Evolutionary conservation across 1,284 basidiomycete genomes (phyloP).

Genomic region (Singerocomus inundabilis): DNA sequence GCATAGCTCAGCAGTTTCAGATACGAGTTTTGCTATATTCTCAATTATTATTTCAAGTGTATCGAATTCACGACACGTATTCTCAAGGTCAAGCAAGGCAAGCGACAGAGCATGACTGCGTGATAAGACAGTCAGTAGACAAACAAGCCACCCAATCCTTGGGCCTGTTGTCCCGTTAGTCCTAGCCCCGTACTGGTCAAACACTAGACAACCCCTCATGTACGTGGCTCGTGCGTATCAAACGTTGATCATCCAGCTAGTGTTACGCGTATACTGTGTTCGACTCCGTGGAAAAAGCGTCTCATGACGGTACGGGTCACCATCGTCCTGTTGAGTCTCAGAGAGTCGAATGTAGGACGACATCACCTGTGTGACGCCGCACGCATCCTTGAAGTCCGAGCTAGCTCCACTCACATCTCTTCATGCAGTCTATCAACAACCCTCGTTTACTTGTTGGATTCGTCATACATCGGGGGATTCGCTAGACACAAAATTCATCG

Average conservation of each 20-base stretch:
- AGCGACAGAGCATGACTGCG: slow-evolving; percentile 61
- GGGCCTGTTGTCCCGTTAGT: no score
- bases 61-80: slow-evolving; percentile 65
- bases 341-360: slow-evolving; percentile 49
- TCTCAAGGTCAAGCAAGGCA: no score
- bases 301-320: slow-evolving; percentile 96
- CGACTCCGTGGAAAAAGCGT: slow-evolving; percentile 81
- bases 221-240: slow-evolving; percentile 30
- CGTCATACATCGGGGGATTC: slow-evolving; percentile 59
- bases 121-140: no score
- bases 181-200: no score
- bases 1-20: slow-evolving; percentile 38
- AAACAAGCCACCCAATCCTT: no score
- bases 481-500: no score
- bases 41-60: slow-evolving; percentile 98
- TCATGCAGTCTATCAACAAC: slow-evolving; percentile 76
- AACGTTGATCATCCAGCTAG: slow-evolving; percentile 43
- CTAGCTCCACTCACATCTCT: slow-evolving; percentile 12
- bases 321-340: slow-evolving; percentile 84
- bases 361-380: not conserved
- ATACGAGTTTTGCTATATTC: slow-evolving; percentile 90
- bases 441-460: slow-evolving; percentile 62
- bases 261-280: slow-evolving; percentile 4
- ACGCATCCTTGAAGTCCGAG: not conserved
- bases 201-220: not conserved